Percentiles rank a stretch among this genome's conserved stretches.
Conservation (phyloP, 31 red algal species). For the Asparagopsis taxiformis region DNA sequence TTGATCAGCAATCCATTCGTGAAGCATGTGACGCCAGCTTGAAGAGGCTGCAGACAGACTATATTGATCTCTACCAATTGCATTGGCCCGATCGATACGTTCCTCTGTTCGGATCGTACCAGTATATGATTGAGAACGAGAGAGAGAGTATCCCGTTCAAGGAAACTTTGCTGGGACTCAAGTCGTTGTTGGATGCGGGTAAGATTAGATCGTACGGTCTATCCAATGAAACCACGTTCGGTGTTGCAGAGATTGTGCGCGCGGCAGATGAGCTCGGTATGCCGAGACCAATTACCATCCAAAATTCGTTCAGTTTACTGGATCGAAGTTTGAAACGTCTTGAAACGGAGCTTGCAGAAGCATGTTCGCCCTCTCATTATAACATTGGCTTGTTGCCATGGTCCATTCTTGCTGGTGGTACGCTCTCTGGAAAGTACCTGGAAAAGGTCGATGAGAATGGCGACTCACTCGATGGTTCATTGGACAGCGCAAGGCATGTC, state of each 20-base stretch:
- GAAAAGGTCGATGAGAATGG: no score
- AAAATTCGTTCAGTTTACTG: conserved; percentile 55
- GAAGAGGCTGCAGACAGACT: conserved; percentile 18
- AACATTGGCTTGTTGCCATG: conserved; percentile 50
- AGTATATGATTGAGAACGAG: conserved; percentile 22
- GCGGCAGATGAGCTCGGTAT: conserved; percentile 14
- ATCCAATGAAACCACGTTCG: conserved; percentile 61
- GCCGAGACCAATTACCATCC: conserved; percentile 42
- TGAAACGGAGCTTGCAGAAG: conserved; percentile 48
- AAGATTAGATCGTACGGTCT: conserved; percentile 50
- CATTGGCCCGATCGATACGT: no score
- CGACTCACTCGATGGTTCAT: no score
- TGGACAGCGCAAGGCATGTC: no score
- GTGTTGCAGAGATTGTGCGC: conserved; percentile 15
- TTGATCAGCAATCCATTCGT: conserved; percentile 29
- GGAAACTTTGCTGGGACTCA: conserved; percentile 27
- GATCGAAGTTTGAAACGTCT: conserved; percentile 53
- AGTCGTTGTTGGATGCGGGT: conserved; percentile 21
- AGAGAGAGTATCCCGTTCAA: neutral
- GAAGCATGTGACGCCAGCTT: conserved; percentile 53
- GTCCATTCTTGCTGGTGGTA: conserved; percentile 36
- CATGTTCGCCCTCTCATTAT: conserved; percentile 3
- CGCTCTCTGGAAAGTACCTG: conserved; percentile 61
- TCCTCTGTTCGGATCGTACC: no score
- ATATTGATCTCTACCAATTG: no score